Base-by-base conservation (phyloP, 2,329 filamentous ascomycete genomes). In the Paecilomyces sp. region DNA sequence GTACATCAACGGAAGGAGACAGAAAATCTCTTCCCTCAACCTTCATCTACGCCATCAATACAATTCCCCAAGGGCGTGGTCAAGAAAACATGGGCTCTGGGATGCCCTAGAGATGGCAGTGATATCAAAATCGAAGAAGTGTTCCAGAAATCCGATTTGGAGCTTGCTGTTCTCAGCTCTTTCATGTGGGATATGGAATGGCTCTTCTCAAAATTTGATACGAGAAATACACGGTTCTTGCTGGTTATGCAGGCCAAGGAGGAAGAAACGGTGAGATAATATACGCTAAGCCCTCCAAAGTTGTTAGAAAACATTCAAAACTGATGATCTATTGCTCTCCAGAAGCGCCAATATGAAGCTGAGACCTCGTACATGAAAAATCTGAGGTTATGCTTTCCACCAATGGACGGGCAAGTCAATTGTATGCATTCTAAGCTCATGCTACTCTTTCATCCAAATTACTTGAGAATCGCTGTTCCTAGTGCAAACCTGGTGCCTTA, bases 401-500 rank as follows among this genome's bases (percentile, higher is more conserved):
- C 83, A 1, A 93, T 97, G 90, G 80, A 85, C 50, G 84, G 85
- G 1, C 79, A 84, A 54, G 76, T 85, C 5, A 88, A 87, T 25
- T 87, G 83, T 67, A 96, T 97, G 92, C 94, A 97, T 74, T 96
- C 91, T 56, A 97, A 99, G 71, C 80, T 97, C 52, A 92, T 96
- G 83, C 76, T 97, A 1, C 81, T 97, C n/a, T 93, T 92, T 67
- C 90, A 91, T 66, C 77, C 83, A 0, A 76, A 77, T 1, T 87
- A 92, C 71, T 75, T 97, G 15, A 85, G 94, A 6, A 81, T 99
- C 53, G 93, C 89, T 1, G 80, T 97, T 1, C 92, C 94, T 0
- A 93, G 88, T 3, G 94, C 92, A 1, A 99, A 99, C 67, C 78
- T 97, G 55, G 87, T 89, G 12, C 81, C 85, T 7, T 91, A 90